Conservation (phyloP, 768 basidiomycete species). For the Xerocomus brunneocitrinus region DNA sequence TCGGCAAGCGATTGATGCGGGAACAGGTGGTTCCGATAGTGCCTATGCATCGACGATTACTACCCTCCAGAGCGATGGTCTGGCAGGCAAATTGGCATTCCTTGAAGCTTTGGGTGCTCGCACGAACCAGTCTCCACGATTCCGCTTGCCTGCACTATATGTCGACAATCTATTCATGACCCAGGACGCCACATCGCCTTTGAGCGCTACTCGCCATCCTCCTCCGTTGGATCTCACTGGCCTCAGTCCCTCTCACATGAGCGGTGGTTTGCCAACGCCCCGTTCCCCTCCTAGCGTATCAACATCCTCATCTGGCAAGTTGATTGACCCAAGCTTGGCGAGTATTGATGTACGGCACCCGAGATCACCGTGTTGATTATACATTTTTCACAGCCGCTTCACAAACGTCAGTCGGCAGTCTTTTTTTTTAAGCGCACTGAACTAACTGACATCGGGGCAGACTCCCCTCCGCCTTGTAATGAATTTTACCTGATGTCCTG, state of each 20-base stretch:
- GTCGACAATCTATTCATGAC: conserved; percentile 49
- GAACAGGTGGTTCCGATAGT: conserved; percentile 51
- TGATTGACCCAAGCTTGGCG: conserved; percentile 64
- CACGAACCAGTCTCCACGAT: conserved; percentile 41
- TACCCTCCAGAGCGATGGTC: conserved; percentile 53
- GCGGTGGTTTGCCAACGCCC: conserved; percentile 63
- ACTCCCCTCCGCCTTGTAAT: conserved; percentile 81
- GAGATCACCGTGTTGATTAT: conserved; percentile 7
- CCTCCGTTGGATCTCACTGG: conserved; percentile 44
- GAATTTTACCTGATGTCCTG: conserved; percentile 81
- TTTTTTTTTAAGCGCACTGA: conserved; percentile 1
- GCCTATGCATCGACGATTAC: conserved; percentile 55
- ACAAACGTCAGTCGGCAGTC: conserved; percentile 56
- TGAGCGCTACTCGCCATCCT: conserved; percentile 34
- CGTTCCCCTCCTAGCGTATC: conserved; percentile 49
- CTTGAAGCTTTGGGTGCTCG: conserved; percentile 46
- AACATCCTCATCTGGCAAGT: conserved; percentile 25
- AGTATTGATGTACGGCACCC: conserved; percentile 13
- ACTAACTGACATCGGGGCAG: conserved; percentile 34
- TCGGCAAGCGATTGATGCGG: conserved; percentile 1
- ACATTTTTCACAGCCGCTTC: conserved; percentile 50
- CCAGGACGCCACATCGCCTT: conserved; percentile 21
- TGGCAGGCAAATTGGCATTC: conserved; percentile 62
- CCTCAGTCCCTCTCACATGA: conserved; percentile 40
- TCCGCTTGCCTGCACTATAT: conserved; percentile 49